Evolutionary conservation across 2,329 filamentous ascomycete genomes (phyloP), one percentile per base, ranked within the genome.

Genomic region (Colletotrichum agaves): DNA sequence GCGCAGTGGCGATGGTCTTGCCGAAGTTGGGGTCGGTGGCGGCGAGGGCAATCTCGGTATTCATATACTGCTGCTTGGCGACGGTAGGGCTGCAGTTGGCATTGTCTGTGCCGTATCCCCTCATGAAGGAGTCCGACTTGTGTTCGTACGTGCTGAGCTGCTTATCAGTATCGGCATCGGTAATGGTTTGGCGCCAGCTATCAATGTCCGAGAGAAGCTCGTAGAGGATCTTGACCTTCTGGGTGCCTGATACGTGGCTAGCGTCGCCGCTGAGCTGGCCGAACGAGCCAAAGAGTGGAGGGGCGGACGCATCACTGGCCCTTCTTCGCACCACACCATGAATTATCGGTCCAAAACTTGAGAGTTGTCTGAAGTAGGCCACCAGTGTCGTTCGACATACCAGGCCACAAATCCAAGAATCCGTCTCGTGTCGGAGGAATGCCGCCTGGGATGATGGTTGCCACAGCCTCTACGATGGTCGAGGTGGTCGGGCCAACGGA

Each of bases 301-400:
- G 49, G 57, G 57, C 80, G 76, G 6, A 82, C 76, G 70, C 78
- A 82, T 68, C 71, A 82, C 71, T 82, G 74, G 5, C 77, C 79
- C 2, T 73, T 69, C 4, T 46, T 63, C 8, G 78, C 80, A 43
- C 80, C 79, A 66, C 80, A 82, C 80, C 79, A 82, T 13, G 71
- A 70, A 69, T 82, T 82, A 44, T 74, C 73, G 7, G 76, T 68
- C 80, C 79, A 82, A 19, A 75, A 76, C 69, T 83, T 79, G 5
- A 82, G 73, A 0, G 79, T 82, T 0, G 79, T 79, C 66, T 82
- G 80, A 50, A 82, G 72, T 15, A 82, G 73, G 56, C 82, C 77
- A 1, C 80, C 79, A 3, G 80, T 83, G 43, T 80, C 79, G 69
- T 82, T 83, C 59, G 77, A 80, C 78, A 82, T 82, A 5, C 80